phyloP scores from a whole-genome alignment of 805 yeast genomes.

The Wickerhamiella australiensis region DNA sequence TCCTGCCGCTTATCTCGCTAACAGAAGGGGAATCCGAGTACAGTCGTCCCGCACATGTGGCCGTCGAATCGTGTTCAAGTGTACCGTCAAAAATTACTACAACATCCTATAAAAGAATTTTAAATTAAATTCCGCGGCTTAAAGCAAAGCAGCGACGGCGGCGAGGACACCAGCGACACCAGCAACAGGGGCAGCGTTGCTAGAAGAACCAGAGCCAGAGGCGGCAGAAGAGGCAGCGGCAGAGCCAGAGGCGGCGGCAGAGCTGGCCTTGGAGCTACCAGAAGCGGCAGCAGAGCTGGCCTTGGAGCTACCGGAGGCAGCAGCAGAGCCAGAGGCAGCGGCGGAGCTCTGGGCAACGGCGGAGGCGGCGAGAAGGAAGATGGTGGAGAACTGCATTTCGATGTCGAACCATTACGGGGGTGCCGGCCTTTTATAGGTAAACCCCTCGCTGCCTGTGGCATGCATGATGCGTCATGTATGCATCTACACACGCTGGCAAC shows the following conservation, averaged over 20 bases:
- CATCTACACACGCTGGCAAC: background rate
- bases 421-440: background rate
- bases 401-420: background rate
- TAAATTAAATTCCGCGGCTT: background rate
- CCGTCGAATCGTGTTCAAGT: no score
- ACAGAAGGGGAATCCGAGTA: background rate
- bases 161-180: constrained; percentile 3
- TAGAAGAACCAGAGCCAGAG: constrained; percentile 4
- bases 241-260: constrained; percentile 8
- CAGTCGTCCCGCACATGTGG: no score
- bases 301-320: background rate
- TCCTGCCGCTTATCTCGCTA: no score
- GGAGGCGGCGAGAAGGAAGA: constrained; percentile 9
- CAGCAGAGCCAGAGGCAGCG: constrained; percentile 9
- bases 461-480: constrained; percentile 1
- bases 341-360: constrained; percentile 11
- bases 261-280: background rate
- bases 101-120: background rate
- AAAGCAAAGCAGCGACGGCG: constrained; percentile 9
- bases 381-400: constrained; percentile 12
- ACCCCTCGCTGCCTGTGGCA: background rate
- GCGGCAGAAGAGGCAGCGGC: constrained; percentile 8
- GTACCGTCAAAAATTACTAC: constrained; percentile 1
- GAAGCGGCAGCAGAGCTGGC: constrained; percentile 11
- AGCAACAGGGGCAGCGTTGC: constrained; percentile 10